Evolutionary conservation across 176 grass and related monocot genomes (phyloP).

Genomic region (Alopecurus myosuroides): DNA sequence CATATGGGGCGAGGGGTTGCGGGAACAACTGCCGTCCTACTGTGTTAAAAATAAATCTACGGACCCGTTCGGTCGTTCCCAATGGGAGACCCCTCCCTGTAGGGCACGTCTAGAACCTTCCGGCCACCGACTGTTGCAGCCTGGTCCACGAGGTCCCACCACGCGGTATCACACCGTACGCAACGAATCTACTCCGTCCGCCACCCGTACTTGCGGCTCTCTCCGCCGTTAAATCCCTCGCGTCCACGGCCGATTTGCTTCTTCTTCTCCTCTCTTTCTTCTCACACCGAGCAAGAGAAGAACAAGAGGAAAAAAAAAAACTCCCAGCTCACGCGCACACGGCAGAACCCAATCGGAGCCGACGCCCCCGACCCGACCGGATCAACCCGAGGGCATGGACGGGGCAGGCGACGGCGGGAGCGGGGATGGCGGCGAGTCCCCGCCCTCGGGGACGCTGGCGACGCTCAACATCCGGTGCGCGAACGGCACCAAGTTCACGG

Average conservation of each 20-base stretch:
- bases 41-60: no score
- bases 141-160: constrained; percentile 4
- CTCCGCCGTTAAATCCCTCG: constrained; percentile 30
- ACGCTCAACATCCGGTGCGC: constrained; percentile 70
- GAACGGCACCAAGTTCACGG: constrained; percentile 77
- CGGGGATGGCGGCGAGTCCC: constrained; percentile 23
- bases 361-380: constrained; percentile 24
- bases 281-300: not conserved
- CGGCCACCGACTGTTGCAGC: not conserved
- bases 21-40: no score
- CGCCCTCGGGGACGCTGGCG: constrained; percentile 19
- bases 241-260: not conserved
- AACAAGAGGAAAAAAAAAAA: not conserved
- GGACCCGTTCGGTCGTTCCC: not conserved
- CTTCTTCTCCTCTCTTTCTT: not conserved
- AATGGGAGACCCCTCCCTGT: not conserved
- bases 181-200: constrained; percentile 32
- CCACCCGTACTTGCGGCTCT: not conserved
- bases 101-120: constrained; percentile 40
- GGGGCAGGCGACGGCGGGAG: constrained; percentile 33
- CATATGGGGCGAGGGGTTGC: no score
- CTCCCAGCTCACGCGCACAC: constrained; percentile 31
- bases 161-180: not conserved
- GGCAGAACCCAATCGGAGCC: constrained; percentile 30
- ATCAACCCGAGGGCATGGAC: constrained; percentile 46